Evolutionary conservation across 192 early-diverging fungal genomes (phyloP).

Genomic region (Coemansia sp.): DNA sequence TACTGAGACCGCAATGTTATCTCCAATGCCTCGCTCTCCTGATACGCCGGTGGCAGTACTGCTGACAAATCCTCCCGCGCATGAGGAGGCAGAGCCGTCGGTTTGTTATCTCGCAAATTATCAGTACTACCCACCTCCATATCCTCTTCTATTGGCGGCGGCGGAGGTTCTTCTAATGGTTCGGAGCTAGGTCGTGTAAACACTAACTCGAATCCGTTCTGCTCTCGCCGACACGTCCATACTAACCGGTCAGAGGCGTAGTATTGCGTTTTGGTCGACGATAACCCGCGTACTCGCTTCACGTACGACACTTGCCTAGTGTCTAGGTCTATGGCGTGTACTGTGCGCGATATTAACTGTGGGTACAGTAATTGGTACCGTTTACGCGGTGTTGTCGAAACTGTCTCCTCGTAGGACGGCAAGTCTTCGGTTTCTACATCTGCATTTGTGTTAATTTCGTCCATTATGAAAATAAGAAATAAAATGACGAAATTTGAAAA

Average conservation of each 20-base stretch:
- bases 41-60: slow-evolving; percentile 36
- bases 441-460: neutral
- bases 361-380: slow-evolving; percentile 27
- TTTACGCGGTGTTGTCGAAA: slow-evolving; percentile 24
- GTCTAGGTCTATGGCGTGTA: slow-evolving; percentile 26
- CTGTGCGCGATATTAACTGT: slow-evolving; percentile 22
- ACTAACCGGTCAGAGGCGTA: neutral
- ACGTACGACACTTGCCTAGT: neutral
- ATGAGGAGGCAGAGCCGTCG: neutral
- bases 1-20: slow-evolving; percentile 10
- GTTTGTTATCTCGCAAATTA: slow-evolving; percentile 23
- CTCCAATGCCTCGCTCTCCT: slow-evolving; percentile 20
- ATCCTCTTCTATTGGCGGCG: neutral
- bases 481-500: neutral
- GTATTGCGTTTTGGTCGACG: slow-evolving; percentile 7
- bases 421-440: slow-evolving; percentile 10
- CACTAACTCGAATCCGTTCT: slow-evolving; percentile 30
- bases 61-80: neutral
- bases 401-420: slow-evolving; percentile 46
- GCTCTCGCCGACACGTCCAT: slow-evolving; percentile 32
- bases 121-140: slow-evolving; percentile 1
- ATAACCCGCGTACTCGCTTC: slow-evolving; percentile 12
- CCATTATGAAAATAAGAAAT: neutral
- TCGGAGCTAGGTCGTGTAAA: slow-evolving; percentile 17
- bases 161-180: neutral